Evolutionary conservation across 2,329 filamentous ascomycete genomes (phyloP).

Genomic region (Arthrobotrys sinensis): DNA sequence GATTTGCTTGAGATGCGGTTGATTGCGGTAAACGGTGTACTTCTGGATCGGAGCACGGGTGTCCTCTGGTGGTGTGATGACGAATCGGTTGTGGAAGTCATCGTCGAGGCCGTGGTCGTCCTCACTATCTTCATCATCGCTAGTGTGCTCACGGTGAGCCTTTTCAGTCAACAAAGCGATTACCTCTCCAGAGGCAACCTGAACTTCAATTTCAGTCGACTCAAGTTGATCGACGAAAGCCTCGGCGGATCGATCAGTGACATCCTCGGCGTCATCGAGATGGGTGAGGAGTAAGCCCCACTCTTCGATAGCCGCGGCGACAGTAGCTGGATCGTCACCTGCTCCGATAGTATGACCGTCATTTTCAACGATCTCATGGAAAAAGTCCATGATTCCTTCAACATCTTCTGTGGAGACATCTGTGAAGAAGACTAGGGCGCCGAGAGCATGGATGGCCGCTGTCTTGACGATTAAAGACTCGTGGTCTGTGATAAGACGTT

Average conservation of each 20-base stretch:
- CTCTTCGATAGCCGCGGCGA: constrained; percentile 80
- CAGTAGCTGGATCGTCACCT: constrained; percentile 78
- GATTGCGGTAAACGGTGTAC: constrained; percentile 78
- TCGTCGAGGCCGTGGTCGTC: constrained; percentile 65
- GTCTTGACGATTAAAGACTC: constrained; percentile 77
- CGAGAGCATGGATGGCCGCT: constrained; percentile 80
- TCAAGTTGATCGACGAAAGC: constrained; percentile 89
- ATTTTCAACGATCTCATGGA: constrained; percentile 83
- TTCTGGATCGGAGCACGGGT: constrained; percentile 71
- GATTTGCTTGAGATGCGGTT: constrained; percentile 74
- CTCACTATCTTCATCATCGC: constrained; percentile 69
- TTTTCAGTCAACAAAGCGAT: constrained; percentile 88
- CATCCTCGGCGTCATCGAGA: constrained; percentile 80
- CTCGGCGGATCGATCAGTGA: constrained; percentile 81
- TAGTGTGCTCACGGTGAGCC: constrained; percentile 72
- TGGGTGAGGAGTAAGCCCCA: constrained; percentile 87
- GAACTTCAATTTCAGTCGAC: constrained; percentile 79
- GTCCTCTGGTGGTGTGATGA: constrained; percentile 66
- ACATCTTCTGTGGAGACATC: constrained; percentile 79
- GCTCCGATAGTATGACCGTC: constrained; percentile 82
- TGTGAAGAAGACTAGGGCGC: constrained; percentile 81
- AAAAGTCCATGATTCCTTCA: constrained; percentile 80
- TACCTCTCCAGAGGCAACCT: constrained; percentile 82
- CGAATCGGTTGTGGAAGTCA: constrained; percentile 62
- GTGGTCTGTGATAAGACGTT: constrained; percentile 77